Evolutionary conservation across 2,329 filamentous ascomycete genomes (phyloP), one percentile per base, ranked within the genome.

Genomic region (Dactylellina sp.): DNA sequence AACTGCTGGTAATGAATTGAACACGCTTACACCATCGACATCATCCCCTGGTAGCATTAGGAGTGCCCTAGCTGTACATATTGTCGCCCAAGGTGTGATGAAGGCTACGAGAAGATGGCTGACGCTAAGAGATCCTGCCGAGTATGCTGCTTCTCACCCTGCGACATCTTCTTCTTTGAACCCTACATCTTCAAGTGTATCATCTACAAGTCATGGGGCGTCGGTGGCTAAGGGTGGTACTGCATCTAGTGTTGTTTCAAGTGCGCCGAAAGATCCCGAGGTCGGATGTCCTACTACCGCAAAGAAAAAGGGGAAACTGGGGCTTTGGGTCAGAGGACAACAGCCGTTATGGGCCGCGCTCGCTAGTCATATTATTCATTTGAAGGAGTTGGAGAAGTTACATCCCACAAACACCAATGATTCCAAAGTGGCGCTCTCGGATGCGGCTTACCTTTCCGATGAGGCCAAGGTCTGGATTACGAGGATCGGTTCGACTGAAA

Each of bases 291-390:
- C 77, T 14, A 70, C 83, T 53, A 81, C 83, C 75, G 77, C 80
- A 56, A 81, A 82, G 77, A 84, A 83, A 78, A 86, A 86, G 81
- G 83, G 83, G 79, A 85, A 84, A 80, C 83, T 85, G 79, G 84
- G 84, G 75, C 85, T 83, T 75, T 83, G 84, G 79, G 84, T 86
- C 76, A 81, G 84, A 78, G 85, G 84, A 80, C 84, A 85, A 79
- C 85, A 86, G 80, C 85, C 85, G 65, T 83, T 86, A 79, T 86
- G 85, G 85, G 85, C 85, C 78, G 85, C 85, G 62, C 83, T 86
- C 80, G 85, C 85, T 63, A 86, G 84, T 80, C 85, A 84, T 81
- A 86, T 86, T 83, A 84, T 86, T 80, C 86, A 85, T 80, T 84
- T 86, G 79, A 86, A 86, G 80, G 84, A 79, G 40, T 75, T 79